phyloP scores from a whole-genome alignment of 2,329 filamentous ascomycete genomes.

The Colletotrichum graminicola region DNA sequence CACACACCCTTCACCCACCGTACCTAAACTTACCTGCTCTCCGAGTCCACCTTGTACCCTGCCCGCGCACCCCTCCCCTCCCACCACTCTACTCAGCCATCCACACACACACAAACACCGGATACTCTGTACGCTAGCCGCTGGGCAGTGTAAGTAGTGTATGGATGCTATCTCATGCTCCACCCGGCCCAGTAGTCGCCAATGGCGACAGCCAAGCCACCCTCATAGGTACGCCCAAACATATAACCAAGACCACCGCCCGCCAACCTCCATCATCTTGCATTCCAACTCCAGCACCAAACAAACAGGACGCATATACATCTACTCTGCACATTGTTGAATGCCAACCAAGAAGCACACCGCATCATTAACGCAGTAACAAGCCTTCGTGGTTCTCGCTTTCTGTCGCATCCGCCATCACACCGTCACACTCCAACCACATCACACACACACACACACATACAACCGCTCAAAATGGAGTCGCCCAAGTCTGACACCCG shows the following conservation, averaged over 20 bases:
- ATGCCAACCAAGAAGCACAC: conserved; percentile 9
- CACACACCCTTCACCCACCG: conserved; percentile 1
- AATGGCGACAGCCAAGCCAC: conserved; percentile 35
- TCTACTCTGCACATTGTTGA: conserved; percentile 7
- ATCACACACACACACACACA: conserved; percentile 28
- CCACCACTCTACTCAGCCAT: conserved; percentile 38
- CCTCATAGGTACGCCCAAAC: conserved; percentile 20
- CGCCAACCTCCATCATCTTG: conserved; percentile 4
- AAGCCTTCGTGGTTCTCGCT: neutral
- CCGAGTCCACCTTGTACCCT: conserved; percentile 1
- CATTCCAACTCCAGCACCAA: conserved; percentile 24
- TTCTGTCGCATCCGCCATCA: conserved; percentile 13
- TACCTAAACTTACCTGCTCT: no score
- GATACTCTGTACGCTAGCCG: neutral
- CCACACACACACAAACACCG: conserved; percentile 13
- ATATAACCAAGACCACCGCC: conserved; percentile 41
- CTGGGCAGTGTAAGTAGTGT: neutral
- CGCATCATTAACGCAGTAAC: neutral
- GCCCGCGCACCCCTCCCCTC: conserved; percentile 5
- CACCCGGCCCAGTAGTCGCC: conserved; percentile 24
- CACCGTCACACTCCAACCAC: conserved; percentile 2
- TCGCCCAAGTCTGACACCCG: conserved; percentile 47
- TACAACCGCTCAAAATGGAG: conserved; percentile 49
- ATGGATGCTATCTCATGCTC: conserved; percentile 22
- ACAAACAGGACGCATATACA: conserved; percentile 28